Base-by-base conservation (phyloP, 2,329 filamentous ascomycete species). In the Sporothrix humicola region DNA sequence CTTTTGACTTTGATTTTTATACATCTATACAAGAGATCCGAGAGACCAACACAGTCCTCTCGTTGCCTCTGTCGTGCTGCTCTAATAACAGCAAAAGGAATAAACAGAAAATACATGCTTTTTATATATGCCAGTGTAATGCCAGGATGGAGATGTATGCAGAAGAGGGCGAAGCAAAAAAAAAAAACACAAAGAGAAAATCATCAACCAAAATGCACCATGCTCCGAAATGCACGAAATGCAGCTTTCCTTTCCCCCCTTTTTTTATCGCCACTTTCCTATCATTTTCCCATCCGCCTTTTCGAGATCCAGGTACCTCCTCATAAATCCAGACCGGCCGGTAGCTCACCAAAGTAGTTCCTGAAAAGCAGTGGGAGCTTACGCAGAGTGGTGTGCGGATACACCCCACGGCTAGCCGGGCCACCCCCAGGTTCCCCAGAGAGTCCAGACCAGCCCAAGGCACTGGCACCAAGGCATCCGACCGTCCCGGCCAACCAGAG, bases 71-170 rank as follows among this genome's bases (percentile, higher is more conserved):
- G n/a, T 46, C 6, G 44, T 37, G 31, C 31, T 37, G 7, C 31
- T 37, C 31, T 37, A 7, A 37, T 37, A 37, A 3, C 31, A 37
- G 31, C 31, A 37, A 37, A 37, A 37, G 3, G 31, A 37, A 68
- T 31, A 31, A 69, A 69, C 26, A 69, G 15, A 54, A 13, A 13
- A 56, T 56, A 7, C 31, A 26, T 56, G 52, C 52, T 56, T 20
- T 69, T 69, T 69, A 37, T 69, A 42, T 69, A 69, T 69, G 66
- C 66, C 66, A 69, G 52, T 42, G 66, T 3, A 26, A 69, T 69
- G 65, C 46, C 65, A 26, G 23, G 15, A 50, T 52, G 48, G 66
- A 69, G 44, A 68, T 52, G 54, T n/a, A 23, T 9, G 63, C 13
- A 50, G 26, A 17, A 54, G 2, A 20, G n/a, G 15, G n/a, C 13